Conservation (phyloP, 2,329 filamentous ascomycete species). For the Paraphaeosphaeria minitans region DNA sequence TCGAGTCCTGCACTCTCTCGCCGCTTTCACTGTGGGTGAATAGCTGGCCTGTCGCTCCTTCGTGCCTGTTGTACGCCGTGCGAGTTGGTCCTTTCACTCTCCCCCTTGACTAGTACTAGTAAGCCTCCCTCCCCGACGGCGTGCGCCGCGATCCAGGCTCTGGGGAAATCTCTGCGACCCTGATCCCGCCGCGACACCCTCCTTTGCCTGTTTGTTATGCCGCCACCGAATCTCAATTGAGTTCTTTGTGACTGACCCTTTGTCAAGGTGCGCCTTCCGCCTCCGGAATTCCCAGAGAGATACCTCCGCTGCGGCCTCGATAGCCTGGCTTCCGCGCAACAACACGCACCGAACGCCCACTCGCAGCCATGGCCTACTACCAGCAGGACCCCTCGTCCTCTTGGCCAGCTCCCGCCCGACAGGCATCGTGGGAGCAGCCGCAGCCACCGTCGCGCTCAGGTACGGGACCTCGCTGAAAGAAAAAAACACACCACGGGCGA, state of each 20-base stretch:
- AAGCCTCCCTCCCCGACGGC: constrained; percentile 33
- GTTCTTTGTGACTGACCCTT: constrained; percentile 9
- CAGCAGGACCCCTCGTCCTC: constrained; percentile 69
- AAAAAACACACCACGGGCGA: constrained; percentile 18
- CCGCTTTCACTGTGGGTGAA: constrained; percentile 29
- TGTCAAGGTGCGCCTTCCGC: constrained; percentile 17
- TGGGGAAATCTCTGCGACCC: constrained; percentile 32
- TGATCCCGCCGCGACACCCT: neutral
- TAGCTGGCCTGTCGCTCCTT: constrained; percentile 44
- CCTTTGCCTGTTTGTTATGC: neutral
- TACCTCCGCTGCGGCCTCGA: constrained; percentile 21
- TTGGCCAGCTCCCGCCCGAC: constrained; percentile 64
- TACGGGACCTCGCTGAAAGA: constrained; percentile 49
- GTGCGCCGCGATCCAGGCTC: constrained; percentile 7
- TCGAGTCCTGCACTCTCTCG: constrained; percentile 32
- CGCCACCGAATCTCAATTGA: constrained; percentile 11
- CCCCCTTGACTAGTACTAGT: constrained; percentile 33
- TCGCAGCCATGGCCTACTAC: constrained; percentile 67
- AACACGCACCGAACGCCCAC: constrained; percentile 3
- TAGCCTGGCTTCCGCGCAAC: neutral
- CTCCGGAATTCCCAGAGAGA: constrained; percentile 16
- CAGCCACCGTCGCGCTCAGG: constrained; percentile 74
- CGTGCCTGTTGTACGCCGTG: constrained; percentile 14
- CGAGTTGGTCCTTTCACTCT: constrained; percentile 9
- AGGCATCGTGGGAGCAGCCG: constrained; percentile 74